phyloP scores from a whole-genome alignment of 2,329 filamentous ascomycete genomes.

The Leptodontidium sp. region DNA sequence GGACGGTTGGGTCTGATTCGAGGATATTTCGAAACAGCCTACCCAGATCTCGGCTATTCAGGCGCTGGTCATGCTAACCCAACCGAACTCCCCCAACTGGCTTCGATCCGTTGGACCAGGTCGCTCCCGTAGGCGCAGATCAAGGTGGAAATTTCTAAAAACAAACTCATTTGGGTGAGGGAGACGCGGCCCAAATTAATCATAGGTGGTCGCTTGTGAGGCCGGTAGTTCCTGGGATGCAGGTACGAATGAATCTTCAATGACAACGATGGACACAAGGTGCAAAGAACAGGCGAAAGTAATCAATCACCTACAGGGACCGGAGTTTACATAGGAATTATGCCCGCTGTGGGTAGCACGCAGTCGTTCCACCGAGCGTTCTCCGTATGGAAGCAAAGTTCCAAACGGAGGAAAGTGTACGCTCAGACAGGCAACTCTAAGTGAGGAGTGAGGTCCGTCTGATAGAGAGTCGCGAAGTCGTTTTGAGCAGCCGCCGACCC shows the following conservation, averaged over 20 bases:
- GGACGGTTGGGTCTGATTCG: slow-evolving; percentile 25
- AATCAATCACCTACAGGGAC: background rate
- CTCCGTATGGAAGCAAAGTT: background rate
- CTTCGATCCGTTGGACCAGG: slow-evolving; percentile 7
- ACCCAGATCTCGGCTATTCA: slow-evolving; percentile 14
- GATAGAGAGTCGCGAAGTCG: slow-evolving; percentile 12
- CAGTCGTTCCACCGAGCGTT: background rate
- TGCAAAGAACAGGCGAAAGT: background rate
- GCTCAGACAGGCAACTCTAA: slow-evolving; percentile 16
- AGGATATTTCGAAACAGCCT: slow-evolving; percentile 27
- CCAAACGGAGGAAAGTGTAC: background rate
- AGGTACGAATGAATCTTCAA: slow-evolving; percentile 9
- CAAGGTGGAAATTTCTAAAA: slow-evolving; percentile 1
- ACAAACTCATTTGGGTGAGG: background rate
- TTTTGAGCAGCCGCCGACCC: slow-evolving; percentile 26
- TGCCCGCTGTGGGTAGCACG: background rate
- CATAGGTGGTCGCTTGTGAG: background rate
- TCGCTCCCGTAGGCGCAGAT: slow-evolving; percentile 18
- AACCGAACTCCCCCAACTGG: background rate
- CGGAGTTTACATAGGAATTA: too few species aligned
- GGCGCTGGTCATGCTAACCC: slow-evolving; percentile 18
- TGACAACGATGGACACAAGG: background rate
- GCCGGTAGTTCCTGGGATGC: background rate
- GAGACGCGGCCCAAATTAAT: slow-evolving; percentile 7
- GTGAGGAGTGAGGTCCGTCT: slow-evolving; percentile 15